Evolutionary conservation across 164 flowering plant genomes (phyloP).

Genomic region (Protea cynaroides): DNA sequence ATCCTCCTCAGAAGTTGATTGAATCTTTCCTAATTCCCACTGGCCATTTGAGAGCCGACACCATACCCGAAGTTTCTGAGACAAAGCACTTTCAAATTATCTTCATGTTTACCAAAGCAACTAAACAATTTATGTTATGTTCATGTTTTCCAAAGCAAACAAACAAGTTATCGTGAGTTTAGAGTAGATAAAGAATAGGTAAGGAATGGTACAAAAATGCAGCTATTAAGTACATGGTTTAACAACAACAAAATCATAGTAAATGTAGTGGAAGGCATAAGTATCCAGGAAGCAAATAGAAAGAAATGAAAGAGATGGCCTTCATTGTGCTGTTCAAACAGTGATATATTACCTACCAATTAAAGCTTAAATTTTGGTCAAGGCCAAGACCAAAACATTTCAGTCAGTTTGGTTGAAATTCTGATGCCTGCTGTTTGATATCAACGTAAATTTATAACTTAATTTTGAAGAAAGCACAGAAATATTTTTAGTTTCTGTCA

Average conservation of each 20-base stretch:
- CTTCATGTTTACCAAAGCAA: background rate
- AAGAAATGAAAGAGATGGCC: background rate
- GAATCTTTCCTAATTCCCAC: constrained; percentile 74
- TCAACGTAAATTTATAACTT: no score
- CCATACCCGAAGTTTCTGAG: constrained; percentile 90
- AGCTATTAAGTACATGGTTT: no score
- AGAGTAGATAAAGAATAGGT: background rate
- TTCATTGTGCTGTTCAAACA: background rate
- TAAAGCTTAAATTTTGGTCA: no score
- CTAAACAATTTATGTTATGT: no score
- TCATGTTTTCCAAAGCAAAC: background rate
- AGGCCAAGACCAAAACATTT: no score
- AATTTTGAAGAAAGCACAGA: no score
- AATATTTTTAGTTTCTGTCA: no score
- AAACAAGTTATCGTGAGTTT: background rate
- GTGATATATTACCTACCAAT: background rate
- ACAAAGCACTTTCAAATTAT: constrained; percentile 10
- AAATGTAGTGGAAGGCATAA: no score
- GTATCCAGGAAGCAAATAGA: background rate
- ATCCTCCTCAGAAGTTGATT: constrained; percentile 61
- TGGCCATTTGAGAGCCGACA: constrained; percentile 49
- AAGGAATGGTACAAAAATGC: background rate
- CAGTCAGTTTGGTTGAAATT: no score
- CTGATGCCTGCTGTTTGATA: no score
- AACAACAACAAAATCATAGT: no score